phyloP scores from a whole-genome alignment of 148 eudicot genomes.

The Fagopyrum esculentum region DNA sequence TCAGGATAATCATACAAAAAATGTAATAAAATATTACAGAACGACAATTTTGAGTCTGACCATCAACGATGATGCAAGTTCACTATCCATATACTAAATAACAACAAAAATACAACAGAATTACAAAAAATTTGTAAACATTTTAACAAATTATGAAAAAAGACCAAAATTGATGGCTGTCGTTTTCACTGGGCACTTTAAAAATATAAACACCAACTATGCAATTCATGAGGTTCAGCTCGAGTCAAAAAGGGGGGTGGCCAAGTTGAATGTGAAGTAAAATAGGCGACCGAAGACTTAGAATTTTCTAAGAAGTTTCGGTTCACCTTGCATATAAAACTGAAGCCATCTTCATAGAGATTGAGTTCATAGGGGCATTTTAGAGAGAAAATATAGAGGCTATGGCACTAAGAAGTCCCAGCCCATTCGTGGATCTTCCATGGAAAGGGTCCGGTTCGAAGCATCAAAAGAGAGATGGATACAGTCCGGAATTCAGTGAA shows the following conservation, averaged over 20 bases:
- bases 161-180: neutral
- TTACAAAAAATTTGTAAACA: neutral
- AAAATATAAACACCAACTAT: neutral
- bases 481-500: neutral
- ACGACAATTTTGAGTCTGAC: neutral
- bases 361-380: neutral
- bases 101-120: neutral
- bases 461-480: neutral
- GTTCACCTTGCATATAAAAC: conserved; percentile 1
- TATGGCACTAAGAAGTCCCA: neutral
- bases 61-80: neutral
- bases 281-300: neutral
- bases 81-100: neutral
- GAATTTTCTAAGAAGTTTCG: conserved; percentile 1
- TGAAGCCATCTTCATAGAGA: neutral
- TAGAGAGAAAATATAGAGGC: neutral
- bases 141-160: neutral
- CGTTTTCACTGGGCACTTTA: neutral
- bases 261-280: neutral
- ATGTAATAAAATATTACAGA: neutral
- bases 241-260: conserved; percentile 10
- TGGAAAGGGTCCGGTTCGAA: neutral
- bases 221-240: neutral
- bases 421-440: conserved; percentile 2
- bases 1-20: too few relatives aligned